phyloP scores from a whole-genome alignment of 176 grass and related monocot species.

The Leersia perrieri region DNA sequence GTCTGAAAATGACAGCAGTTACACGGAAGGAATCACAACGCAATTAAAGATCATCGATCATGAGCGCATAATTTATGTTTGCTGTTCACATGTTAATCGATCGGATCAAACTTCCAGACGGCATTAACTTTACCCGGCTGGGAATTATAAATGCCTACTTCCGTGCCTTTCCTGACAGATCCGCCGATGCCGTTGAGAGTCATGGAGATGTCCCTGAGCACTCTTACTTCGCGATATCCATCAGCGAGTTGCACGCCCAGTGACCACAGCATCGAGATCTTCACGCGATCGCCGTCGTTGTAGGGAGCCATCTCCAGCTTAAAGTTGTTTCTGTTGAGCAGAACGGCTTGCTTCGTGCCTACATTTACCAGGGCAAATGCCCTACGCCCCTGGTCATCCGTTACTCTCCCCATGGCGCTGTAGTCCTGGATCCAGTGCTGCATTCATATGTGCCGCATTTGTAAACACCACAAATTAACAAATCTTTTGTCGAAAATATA shows the following conservation, averaged over 20 bases:
- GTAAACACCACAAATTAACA: too few species aligned
- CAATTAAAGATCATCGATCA: too few species aligned
- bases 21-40: too few species aligned
- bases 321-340: not conserved
- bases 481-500: too few species aligned
- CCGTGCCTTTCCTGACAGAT: not conserved
- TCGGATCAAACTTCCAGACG: not conserved
- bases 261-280: conserved; percentile 4
- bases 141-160: not conserved
- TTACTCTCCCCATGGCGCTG: not conserved
- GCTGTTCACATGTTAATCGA: not conserved
- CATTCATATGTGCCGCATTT: not conserved
- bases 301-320: not conserved
- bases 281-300: not conserved
- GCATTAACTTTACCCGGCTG: not conserved
- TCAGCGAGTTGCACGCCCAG: not conserved
- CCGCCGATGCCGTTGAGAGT: not conserved
- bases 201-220: not conserved
- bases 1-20: too few species aligned
- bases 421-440: not conserved
- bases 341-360: not conserved
- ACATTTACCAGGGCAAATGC: conserved; percentile 4
- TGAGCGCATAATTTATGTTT: too few species aligned
- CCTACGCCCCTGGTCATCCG: not conserved
- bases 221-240: not conserved